Evolutionary conservation across 2,329 filamentous ascomycete species (phyloP), one percentile per base, ranked within the genome.

Genomic region (Cryphonectria radicalis): DNA sequence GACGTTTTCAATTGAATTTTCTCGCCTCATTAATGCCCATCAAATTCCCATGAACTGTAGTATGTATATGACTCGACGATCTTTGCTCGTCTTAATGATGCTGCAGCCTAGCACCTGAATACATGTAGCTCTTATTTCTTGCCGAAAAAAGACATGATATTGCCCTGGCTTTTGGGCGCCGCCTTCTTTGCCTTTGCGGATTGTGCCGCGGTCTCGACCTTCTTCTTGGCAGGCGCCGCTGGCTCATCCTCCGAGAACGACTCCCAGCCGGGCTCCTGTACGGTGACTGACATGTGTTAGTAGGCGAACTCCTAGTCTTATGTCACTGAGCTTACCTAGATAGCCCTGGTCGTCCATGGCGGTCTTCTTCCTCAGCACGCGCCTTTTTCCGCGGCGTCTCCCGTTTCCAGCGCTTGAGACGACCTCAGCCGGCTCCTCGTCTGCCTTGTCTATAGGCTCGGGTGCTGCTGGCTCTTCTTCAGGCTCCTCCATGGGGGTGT

Each of bases 191-290:
- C 79, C 75, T 87, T 89, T 63, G 78, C 74, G 10, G 80, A 78
- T 7, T 82, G 79, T 32, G 83, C 82, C 71, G 86, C 83, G 17
- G 86, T 74, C 73, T 89, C 91, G 8, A 84, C 77, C 77, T 89
- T 90, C 78, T 74, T 69, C 40, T 78, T 75, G 0, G 82, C 77
- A 4, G 87, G 85, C 11, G 82, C 80, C 43, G 85, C 85, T 32
- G 90, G 88, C 75, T 97, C 94, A 74, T 97, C 94, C 79, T 98
- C 95, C 0, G 94, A 97, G 82, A 97, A 97, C 0, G 92, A 95
- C 80, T 98, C 95, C 95, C 95, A 98, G 0, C 87, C 91, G 0
- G 88, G 82, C 78, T 97, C 94, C 81, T 97, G 93, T 75, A 91
- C 92, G 1, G 94, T 97, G 43, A 97, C 95, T 96, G 76, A 55